A percentile compares a stretch with the other conserved stretches of the same genome.
Evolutionary conservation across 345 rosid species (phyloP).

Genomic region (Sisymbrium irio): DNA sequence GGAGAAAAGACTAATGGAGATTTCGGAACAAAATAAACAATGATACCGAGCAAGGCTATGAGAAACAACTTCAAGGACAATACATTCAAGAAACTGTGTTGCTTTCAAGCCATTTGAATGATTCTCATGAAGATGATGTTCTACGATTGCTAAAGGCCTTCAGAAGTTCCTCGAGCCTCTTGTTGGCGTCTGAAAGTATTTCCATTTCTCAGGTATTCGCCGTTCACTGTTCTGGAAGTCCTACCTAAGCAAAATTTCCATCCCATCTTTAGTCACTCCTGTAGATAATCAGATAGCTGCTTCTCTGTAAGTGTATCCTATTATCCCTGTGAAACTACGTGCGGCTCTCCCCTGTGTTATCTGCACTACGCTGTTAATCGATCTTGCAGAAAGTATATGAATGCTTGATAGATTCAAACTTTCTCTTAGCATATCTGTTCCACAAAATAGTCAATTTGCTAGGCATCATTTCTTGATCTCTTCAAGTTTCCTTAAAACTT

Average conservation of each 20-base stretch:
- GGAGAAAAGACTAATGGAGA: background rate
- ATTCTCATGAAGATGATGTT: background rate
- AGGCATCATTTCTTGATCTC: slow-evolving; percentile 49
- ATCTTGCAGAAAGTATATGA: slow-evolving; percentile 1
- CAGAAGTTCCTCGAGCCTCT: background rate
- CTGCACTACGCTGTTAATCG: background rate
- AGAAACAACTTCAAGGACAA: slow-evolving; percentile 32
- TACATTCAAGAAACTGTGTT: slow-evolving; percentile 23
- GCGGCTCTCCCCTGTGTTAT: slow-evolving; percentile 1
- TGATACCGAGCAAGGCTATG: slow-evolving; percentile 1
- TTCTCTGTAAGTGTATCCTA: slow-evolving; percentile 10
- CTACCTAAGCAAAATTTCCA: background rate
- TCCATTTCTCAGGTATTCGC: slow-evolving; percentile 1
- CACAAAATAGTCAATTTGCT: background rate
- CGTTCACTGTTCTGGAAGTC: slow-evolving; percentile 1
- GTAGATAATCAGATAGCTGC: background rate
- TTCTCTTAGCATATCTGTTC: background rate
- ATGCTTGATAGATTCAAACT: background rate
- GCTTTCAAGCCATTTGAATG: background rate
- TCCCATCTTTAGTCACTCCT: background rate
- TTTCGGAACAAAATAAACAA: slow-evolving; percentile 7
- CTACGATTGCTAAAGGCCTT: background rate
- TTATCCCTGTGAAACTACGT: background rate
- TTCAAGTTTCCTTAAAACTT: slow-evolving; percentile 62
- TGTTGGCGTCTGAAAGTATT: background rate